phyloP scores from a whole-genome alignment of 202 grass and related monocot genomes.

The Bolboschoenoplectus hybrid region DNA sequence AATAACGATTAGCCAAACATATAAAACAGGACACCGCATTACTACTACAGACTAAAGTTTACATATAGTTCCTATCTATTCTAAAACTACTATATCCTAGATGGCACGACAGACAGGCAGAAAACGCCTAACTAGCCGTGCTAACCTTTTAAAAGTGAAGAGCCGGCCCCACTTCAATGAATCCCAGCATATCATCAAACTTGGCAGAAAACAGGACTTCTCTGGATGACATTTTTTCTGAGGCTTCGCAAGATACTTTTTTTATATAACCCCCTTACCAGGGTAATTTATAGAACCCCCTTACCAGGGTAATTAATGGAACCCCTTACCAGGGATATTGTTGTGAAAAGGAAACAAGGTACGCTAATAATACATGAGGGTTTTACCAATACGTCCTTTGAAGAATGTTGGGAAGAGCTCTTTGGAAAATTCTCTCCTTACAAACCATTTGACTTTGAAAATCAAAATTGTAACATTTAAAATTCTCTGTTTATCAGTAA shows the following conservation, averaged over 20 bases:
- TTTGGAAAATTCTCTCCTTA: slow-evolving; percentile 25
- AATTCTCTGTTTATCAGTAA: slow-evolving; percentile 23
- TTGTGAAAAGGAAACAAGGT: slow-evolving; percentile 36
- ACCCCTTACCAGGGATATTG: slow-evolving; percentile 40
- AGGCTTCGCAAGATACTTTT: slow-evolving; percentile 19
- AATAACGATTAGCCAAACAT: slow-evolving; percentile 36
- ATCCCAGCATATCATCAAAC: slow-evolving; percentile 59
- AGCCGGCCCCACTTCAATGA: slow-evolving; percentile 52
- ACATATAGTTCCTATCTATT: slow-evolving; percentile 26
- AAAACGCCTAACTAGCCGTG: slow-evolving; percentile 70
- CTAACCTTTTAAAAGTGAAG: slow-evolving; percentile 66
- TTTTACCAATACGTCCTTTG: slow-evolving; percentile 33
- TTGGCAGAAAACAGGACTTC: slow-evolving; percentile 56
- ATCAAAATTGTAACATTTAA: slow-evolving; percentile 18
- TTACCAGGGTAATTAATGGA: slow-evolving; percentile 57
- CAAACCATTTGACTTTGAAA: slow-evolving; percentile 29
- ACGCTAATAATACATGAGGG: slow-evolving; percentile 26
- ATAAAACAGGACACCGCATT: background rate
- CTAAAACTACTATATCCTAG: slow-evolving; percentile 45
- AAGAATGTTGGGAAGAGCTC: slow-evolving; percentile 5
- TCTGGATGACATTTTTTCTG: slow-evolving; percentile 28
- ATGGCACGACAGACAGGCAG: slow-evolving; percentile 80
- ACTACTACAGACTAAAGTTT: background rate
- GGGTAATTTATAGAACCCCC: slow-evolving; percentile 30
- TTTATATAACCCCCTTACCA: slow-evolving; percentile 42